Evolutionary conservation across 768 basidiomycete species (phyloP).

Genomic region (Flagelloscypha sp.): DNA sequence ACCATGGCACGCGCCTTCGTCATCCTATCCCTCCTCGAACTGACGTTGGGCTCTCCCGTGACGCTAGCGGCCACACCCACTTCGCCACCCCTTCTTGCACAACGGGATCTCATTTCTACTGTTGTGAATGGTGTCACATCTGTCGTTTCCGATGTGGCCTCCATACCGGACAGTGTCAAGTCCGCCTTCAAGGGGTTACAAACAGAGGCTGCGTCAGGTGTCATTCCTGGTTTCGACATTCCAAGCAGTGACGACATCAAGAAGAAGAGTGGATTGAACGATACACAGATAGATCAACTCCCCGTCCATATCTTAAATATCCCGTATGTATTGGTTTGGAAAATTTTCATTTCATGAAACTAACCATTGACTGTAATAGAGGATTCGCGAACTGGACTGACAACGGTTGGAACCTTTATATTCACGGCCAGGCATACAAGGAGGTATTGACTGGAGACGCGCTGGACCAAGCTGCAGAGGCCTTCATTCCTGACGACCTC

Average conservation of each 20-base stretch:
- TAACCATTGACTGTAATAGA: constrained; percentile 1
- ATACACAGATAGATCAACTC: constrained; percentile 4
- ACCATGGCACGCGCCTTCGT: too few species aligned
- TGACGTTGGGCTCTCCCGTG: too few species aligned
- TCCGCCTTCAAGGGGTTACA: too few species aligned
- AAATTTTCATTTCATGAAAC: constrained; percentile 4
- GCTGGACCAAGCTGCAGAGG: constrained; percentile 9
- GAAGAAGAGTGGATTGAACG: constrained; percentile 6
- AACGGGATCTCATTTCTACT: too few species aligned
- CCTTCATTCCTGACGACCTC: constrained; percentile 8
- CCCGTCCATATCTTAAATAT: constrained; percentile 10
- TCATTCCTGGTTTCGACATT: too few species aligned
- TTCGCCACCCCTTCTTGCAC: too few species aligned
- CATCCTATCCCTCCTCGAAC: too few species aligned
- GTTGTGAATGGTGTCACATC: too few species aligned
- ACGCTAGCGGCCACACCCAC: too few species aligned
- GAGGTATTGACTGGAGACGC: constrained; percentile 8
- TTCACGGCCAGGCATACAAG: constrained; percentile 10
- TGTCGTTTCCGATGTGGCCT: too few species aligned
- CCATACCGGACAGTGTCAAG: too few species aligned
- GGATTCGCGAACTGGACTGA: constrained; percentile 8
- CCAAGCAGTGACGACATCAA: constrained; percentile 9
- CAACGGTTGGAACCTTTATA: constrained; percentile 7
- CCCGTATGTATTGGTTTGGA: constrained; percentile 12
- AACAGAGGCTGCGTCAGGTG: too few species aligned